Evolutionary conservation across 768 basidiomycete species (phyloP), one percentile per base, ranked within the genome.

Genomic region (Mrakia gelida): DNA sequence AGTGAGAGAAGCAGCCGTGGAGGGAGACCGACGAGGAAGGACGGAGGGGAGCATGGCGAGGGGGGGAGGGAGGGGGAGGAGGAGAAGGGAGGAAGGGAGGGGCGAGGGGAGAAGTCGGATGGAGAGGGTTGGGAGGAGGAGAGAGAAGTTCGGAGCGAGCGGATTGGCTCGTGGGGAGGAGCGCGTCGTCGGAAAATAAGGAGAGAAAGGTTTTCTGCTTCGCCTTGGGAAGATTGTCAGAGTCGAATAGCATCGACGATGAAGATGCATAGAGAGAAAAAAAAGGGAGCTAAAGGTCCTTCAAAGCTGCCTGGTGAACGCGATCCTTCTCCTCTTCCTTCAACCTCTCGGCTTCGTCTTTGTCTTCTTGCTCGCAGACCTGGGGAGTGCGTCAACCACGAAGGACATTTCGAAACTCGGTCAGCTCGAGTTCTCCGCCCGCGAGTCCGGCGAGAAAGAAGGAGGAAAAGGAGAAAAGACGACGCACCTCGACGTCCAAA

Each of bases 401-500:
- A n/a, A n/a, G n/a, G n/a, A 56, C 21, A 54, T 6, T 26, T 10
- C 11, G 43, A 72, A 41, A 23, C 28, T 7, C 2, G 4, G 71
- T 54, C 30, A 52, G 71, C 16, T 67, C 34, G 18, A 32, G 65
- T 41, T 10, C 16, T 26, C 21, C 9, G 23, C 21, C 11, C 26
- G 8, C 13, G 43, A 45, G 1, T 8, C 26, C 15, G 41, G 11
- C 71, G 45, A n/a, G 11, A 34, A 5, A 16, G 6, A 9, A 10
- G 5, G 56, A 18, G 49, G 21, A 5, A 21, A 52, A 16, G 21
- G 11, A 45, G 45, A 45, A 6, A 15, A 13, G 15, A 45, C 43
- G 34, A 63, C 71, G 95, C 1, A 96, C 90, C 84, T 99, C 97
- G 10, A 98, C 86, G 82, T 99, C 97, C 41, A 99, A 86, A 6